Percentiles rank a stretch among this genome's conserved stretches.
These are phyloP conservation scores for Solanum tarijense DNA, from an alignment of 257 asterid genomes.

Conservation along the genomic window DNA sequence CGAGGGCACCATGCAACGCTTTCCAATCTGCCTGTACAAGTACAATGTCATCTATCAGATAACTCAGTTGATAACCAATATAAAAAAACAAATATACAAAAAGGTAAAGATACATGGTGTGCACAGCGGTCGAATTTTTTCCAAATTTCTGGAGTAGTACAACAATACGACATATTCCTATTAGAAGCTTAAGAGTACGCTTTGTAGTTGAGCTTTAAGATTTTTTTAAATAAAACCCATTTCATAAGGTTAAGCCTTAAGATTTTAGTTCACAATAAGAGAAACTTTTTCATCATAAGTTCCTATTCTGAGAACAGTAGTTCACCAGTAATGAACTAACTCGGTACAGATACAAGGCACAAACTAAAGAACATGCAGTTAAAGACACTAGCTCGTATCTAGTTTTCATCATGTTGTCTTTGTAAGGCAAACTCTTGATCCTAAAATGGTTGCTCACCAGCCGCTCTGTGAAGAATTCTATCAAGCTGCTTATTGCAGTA, in stretches of 20 bases:
- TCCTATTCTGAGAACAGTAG: background rate
- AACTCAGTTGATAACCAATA: background rate
- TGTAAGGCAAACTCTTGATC: background rate
- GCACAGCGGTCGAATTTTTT: background rate
- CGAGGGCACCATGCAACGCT: constrained; percentile 88
- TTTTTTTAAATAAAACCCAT: background rate
- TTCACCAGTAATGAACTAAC: background rate
- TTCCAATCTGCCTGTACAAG: constrained; percentile 88
- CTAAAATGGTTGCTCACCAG: constrained; percentile 50
- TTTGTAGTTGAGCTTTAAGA: background rate
- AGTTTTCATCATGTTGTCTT: background rate
- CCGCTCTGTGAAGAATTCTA: constrained; percentile 74
- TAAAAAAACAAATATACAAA: background rate
- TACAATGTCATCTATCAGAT: constrained; percentile 17
- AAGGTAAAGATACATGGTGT: background rate
- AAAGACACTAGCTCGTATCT: background rate
- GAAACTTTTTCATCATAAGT: background rate
- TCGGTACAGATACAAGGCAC: background rate
- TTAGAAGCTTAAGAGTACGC: background rate
- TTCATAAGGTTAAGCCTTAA: background rate
- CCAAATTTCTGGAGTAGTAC: background rate
- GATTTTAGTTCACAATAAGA: background rate
- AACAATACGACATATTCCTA: background rate
- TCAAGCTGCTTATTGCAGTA: constrained; percentile 58
- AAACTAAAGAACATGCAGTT: background rate